A percentile compares a stretch with the other conserved stretches of the same genome.
Conservation (phyloP, 768 basidiomycete genomes). For the Trametes elegans region DNA sequence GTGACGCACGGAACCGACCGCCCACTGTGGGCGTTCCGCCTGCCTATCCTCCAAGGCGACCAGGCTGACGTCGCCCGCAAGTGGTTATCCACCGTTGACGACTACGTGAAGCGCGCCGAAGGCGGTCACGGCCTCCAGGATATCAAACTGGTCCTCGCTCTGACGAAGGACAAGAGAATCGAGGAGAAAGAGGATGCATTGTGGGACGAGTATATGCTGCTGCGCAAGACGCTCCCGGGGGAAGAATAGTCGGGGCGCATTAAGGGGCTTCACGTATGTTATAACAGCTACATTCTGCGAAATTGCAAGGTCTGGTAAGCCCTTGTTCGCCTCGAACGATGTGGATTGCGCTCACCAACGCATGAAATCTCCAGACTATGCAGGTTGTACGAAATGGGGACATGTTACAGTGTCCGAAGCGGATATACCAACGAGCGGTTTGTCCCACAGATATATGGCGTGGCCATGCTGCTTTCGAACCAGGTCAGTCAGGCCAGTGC, state of each 20-base stretch:
- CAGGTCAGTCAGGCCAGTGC: no score
- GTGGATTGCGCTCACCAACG: no score
- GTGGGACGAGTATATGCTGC: slow-evolving; percentile 51
- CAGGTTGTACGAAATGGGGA: no score
- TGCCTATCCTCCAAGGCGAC: slow-evolving; percentile 43
- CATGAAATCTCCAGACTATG: no score
- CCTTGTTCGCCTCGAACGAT: neutral
- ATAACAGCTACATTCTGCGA: no score
- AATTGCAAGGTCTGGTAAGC: neutral
- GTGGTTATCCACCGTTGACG: slow-evolving; percentile 54
- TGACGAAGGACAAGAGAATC: slow-evolving; percentile 51
- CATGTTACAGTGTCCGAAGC: no score
- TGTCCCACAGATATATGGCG: no score
- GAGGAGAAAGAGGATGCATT: slow-evolving; percentile 52
- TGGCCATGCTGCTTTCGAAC: no score
- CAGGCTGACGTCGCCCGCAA: slow-evolving; percentile 48
- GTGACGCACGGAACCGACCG: slow-evolving; percentile 73
- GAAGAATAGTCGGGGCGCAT: slow-evolving; percentile 16
- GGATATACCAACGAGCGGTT: no score
- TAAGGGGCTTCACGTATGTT: no score
- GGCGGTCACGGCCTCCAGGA: slow-evolving; percentile 27
- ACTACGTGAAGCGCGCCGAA: slow-evolving; percentile 43
- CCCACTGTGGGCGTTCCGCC: slow-evolving; percentile 57
- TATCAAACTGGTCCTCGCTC: slow-evolving; percentile 43
- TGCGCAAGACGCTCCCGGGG: slow-evolving; percentile 34